Conservation (phyloP, 352 stramenopile genomes). For the Pythium sp. region DNA sequence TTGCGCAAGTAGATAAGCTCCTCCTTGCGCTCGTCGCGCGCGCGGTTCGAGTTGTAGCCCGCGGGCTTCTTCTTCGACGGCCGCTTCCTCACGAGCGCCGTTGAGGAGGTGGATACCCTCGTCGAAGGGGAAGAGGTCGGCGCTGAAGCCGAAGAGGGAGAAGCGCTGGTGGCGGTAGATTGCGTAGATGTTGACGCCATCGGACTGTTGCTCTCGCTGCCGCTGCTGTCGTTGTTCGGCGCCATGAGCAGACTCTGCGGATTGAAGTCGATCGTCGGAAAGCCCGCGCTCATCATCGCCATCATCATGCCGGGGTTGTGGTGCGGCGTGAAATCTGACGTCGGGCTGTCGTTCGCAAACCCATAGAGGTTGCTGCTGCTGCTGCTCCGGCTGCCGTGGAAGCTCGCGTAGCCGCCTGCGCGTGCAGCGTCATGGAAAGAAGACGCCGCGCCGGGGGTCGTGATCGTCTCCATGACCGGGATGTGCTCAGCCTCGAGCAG, state of each 20-base stretch:
- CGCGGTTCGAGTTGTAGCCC: conserved; percentile 49
- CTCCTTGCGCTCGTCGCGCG: conserved; percentile 58
- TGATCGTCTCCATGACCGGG: conserved; percentile 7
- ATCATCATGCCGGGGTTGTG: conserved; percentile 21
- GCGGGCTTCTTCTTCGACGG: conserved; percentile 33
- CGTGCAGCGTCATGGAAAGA: conserved; percentile 7
- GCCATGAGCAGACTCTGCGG: conserved; percentile 16
- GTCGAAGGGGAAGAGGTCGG: conserved; percentile 11
- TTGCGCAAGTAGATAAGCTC: conserved; percentile 69
- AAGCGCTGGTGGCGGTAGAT: background rate
- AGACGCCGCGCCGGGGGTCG: conserved; percentile 2
- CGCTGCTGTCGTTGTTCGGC: conserved; percentile 3
- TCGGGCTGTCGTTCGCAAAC: background rate
- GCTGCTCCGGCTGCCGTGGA: background rate
- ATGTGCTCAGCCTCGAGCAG: conserved; percentile 16
- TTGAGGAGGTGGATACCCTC: conserved; percentile 16
- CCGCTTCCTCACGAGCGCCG: conserved; percentile 30
- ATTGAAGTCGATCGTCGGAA: conserved; percentile 17
- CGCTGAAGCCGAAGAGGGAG: conserved; percentile 8
- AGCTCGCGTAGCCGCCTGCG: background rate
- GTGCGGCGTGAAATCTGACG: conserved; percentile 11
- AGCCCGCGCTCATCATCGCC: conserved; percentile 20
- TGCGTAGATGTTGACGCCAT: background rate
- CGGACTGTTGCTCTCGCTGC: conserved; percentile 5
- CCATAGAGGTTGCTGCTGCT: background rate